A percentile compares a stretch with the other conserved stretches of the same genome.
These are phyloP conservation scores for Lipomyces yamadae DNA, from an alignment of 805 yeast species.

Conservation along the genomic window DNA sequence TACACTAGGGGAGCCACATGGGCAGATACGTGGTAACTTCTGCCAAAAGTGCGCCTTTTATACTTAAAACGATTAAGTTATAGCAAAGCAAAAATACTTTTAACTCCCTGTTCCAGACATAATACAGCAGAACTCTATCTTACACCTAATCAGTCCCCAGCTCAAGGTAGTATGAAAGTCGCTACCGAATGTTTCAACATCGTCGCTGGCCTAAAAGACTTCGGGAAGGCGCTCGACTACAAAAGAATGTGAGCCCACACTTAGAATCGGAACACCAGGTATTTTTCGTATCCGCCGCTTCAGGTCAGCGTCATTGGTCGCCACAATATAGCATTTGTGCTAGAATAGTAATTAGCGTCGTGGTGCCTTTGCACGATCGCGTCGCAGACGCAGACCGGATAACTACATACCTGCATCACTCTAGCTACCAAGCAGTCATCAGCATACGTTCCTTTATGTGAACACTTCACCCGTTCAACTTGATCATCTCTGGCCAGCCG, in stretches of 20 bases:
- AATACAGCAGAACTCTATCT: neutral
- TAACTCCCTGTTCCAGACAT: neutral
- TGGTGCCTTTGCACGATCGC: neutral
- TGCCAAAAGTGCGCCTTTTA: neutral
- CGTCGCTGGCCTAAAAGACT: conserved; percentile 7
- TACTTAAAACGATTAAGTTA: neutral
- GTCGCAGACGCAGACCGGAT: neutral
- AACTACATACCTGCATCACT: conserved; percentile 63
- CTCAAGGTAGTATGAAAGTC: neutral
- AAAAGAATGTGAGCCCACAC: conserved; percentile 92
- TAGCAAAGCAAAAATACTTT: neutral
- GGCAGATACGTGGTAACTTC: too few relatives aligned
- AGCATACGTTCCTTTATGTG: conserved; percentile 96
- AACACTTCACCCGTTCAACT: conserved; percentile 80
- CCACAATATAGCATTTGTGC: conserved; percentile 95
- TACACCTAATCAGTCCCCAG: neutral
- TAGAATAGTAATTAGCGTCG: neutral
- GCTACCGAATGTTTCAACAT: neutral
- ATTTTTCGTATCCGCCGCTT: conserved; percentile 93
- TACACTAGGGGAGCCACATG: too few relatives aligned
- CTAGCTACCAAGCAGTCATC: conserved; percentile 96
- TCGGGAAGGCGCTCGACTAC: conserved; percentile 92
- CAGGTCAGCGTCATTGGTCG: conserved; percentile 96
- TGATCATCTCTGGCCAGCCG: conserved; percentile 93
- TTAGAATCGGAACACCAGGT: conserved; percentile 96